These are phyloP conservation scores for Penicillium soppii DNA, from an alignment of 495 filamentous ascomycete genomes.

Conservation along the genomic window DNA sequence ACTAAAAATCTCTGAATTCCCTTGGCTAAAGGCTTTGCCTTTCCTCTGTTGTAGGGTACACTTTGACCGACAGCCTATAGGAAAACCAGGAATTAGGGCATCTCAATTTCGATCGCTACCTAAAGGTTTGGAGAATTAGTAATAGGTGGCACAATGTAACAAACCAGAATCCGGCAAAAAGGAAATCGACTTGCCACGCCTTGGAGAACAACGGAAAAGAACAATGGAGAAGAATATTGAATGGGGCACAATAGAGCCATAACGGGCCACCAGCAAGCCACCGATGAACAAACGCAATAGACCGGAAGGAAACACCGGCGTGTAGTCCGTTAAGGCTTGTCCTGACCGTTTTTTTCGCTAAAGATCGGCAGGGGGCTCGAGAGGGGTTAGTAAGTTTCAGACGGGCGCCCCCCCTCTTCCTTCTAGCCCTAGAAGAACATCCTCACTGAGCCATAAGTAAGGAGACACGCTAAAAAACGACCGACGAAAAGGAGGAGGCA, in stretches of 20 bases:
- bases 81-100: background rate
- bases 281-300: background rate
- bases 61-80: background rate
- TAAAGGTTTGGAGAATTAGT: background rate
- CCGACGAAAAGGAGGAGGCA: background rate
- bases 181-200: background rate
- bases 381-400: slow-evolving; percentile 5
- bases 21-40: background rate
- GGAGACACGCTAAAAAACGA: background rate
- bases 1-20: background rate
- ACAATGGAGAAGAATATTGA: background rate
- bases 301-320: slow-evolving; percentile 5
- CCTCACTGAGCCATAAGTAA: slow-evolving; percentile 1
- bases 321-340: slow-evolving; percentile 11
- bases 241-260: background rate
- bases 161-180: background rate
- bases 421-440: slow-evolving; percentile 3
- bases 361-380: slow-evolving; percentile 4
- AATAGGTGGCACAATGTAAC: background rate
- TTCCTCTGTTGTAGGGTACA: background rate
- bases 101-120: background rate
- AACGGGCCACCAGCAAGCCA: background rate
- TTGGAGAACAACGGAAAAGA: background rate
- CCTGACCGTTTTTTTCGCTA: slow-evolving; percentile 1
- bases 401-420: slow-evolving; percentile 1